Evolutionary conservation across 2,329 filamentous ascomycete genomes (phyloP).

Genomic region (Phoma sp.): DNA sequence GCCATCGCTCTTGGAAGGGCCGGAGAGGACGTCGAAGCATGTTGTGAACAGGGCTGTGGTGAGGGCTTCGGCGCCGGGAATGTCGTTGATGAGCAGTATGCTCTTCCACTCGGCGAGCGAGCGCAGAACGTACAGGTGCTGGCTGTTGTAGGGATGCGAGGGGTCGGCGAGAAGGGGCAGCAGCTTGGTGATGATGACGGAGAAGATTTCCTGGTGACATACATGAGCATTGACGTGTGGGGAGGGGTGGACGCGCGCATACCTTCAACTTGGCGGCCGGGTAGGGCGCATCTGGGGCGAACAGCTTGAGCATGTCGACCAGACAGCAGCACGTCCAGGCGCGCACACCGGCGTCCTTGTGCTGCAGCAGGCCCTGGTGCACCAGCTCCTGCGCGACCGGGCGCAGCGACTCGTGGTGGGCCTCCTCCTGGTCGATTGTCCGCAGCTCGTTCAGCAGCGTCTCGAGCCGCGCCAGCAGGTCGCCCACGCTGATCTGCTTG

Average conservation of each 20-base stretch:
- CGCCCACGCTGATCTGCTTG: conserved; percentile 83
- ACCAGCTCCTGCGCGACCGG: conserved; percentile 86
- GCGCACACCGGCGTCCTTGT: conserved; percentile 93
- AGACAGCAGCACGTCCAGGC: conserved; percentile 89
- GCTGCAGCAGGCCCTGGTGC: conserved; percentile 79
- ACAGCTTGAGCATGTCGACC: conserved; percentile 90
- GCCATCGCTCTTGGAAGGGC: conserved; percentile 73
- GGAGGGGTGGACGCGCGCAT: conserved; percentile 9
- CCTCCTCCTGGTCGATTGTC: conserved; percentile 85
- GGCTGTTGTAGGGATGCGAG: conserved; percentile 86
- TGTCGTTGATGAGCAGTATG: conserved; percentile 87
- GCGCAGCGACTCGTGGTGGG: conserved; percentile 81
- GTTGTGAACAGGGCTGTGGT: conserved; percentile 78
- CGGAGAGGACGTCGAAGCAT: conserved; percentile 91
- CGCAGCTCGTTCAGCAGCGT: conserved; percentile 81
- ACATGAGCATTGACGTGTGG: conserved; percentile 12
- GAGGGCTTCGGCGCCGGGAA: conserved; percentile 81
- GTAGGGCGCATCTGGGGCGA: conserved; percentile 94
- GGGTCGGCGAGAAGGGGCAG: conserved; percentile 87
- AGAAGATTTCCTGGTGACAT: conserved; percentile 82
- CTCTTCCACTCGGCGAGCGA: conserved; percentile 94
- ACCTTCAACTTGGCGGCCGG: conserved; percentile 90
- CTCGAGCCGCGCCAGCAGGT: conserved; percentile 82
- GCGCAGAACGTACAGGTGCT: conserved; percentile 89
- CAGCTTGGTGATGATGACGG: conserved; percentile 82